phyloP scores from a whole-genome alignment of 2,329 filamentous ascomycete genomes.

The Ceratocystis eucalypticola region DNA sequence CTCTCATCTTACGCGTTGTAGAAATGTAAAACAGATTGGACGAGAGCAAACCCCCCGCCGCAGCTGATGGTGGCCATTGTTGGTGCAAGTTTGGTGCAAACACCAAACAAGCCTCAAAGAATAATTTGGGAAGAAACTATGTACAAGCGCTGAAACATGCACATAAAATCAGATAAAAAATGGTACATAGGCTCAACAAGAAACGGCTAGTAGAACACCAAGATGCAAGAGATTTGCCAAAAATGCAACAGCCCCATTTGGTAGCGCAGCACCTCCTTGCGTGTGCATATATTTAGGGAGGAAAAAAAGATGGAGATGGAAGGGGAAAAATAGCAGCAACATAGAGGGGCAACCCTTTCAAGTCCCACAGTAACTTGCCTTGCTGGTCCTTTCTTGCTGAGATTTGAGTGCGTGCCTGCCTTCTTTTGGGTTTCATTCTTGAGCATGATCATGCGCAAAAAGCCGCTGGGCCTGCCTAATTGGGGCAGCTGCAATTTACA shows the following conservation, averaged over 20 bases:
- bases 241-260: slow-evolving; percentile 2
- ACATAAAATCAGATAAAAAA: neutral
- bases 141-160: neutral
- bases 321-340: neutral
- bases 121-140: neutral
- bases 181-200: neutral
- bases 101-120: too few relatives aligned
- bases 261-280: slow-evolving; percentile 10
- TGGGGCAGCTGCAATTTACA: neutral
- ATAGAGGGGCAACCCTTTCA: neutral
- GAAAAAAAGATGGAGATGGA: neutral
- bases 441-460: neutral
- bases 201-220: neutral
- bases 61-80: too few relatives aligned
- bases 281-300: slow-evolving; percentile 9
- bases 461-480: neutral
- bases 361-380: neutral
- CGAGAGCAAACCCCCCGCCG: too few relatives aligned
- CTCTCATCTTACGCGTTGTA: too few relatives aligned
- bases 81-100: too few relatives aligned
- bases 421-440: neutral
- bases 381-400: neutral
- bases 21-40: too few relatives aligned
- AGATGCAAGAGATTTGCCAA: neutral
- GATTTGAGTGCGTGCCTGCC: neutral